Percentiles rank a stretch among this genome's conserved stretches.
Evolutionary conservation across 768 basidiomycete genomes (phyloP).

Genomic region (Boletus tomentosulus): DNA sequence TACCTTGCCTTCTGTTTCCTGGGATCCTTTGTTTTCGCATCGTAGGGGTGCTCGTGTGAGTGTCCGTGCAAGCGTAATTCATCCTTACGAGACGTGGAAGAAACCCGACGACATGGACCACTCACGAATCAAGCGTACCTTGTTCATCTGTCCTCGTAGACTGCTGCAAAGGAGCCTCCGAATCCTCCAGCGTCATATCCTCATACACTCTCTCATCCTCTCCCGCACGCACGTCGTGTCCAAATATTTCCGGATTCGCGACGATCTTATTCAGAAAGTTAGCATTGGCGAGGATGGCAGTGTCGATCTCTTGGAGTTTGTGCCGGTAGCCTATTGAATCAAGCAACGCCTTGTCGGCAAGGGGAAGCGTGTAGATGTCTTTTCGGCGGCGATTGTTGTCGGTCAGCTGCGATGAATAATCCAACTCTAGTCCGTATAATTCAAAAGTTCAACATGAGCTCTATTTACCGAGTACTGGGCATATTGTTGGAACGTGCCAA

Average conservation of each 20-base stretch:
- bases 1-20: slow-evolving; percentile 27
- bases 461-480: slow-evolving; percentile 53
- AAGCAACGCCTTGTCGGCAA: slow-evolving; percentile 65
- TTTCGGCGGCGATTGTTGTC: slow-evolving; percentile 69
- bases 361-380: slow-evolving; percentile 68
- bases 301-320: slow-evolving; percentile 77
- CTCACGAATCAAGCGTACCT: slow-evolving; percentile 20
- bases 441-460: background rate
- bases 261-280: slow-evolving; percentile 73
- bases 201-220: slow-evolving; percentile 18
- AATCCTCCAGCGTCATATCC: slow-evolving; percentile 16
- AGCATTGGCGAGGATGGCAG: slow-evolving; percentile 76
- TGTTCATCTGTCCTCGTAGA: background rate
- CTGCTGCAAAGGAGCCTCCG: background rate
- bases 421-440: background rate
- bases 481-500: slow-evolving; percentile 73
- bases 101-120: slow-evolving; percentile 16
- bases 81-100: slow-evolving; percentile 13
- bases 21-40: slow-evolving; percentile 7
- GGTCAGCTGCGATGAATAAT: slow-evolving; percentile 37
- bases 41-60: slow-evolving; percentile 36
- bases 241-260: slow-evolving; percentile 79
- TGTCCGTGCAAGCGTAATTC: slow-evolving; percentile 18
- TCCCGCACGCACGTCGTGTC: slow-evolving; percentile 35
- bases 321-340: slow-evolving; percentile 67